A percentile compares a stretch with the other conserved stretches of the same genome.
These are phyloP conservation scores for Ochromonas danica DNA, from an alignment of 108 stramenopile genomes.

Conservation along the genomic window DNA sequence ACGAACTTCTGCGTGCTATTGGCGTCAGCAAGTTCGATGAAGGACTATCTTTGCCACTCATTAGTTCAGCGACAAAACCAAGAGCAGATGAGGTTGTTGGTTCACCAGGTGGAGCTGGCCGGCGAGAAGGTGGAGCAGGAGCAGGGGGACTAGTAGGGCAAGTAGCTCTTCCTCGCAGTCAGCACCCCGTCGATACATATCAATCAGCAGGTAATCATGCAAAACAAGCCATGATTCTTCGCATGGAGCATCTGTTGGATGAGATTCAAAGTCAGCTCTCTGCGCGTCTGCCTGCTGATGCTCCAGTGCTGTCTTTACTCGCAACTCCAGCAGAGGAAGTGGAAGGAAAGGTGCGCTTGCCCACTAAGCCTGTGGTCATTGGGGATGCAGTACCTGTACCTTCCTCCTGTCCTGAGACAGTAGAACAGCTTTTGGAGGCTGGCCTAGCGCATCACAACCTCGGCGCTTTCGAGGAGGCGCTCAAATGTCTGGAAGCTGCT, in stretches of 20 bases:
- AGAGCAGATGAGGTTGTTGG: no score
- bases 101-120: no score
- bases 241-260: constrained; percentile 25
- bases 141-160: no score
- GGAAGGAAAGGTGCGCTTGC: not conserved
- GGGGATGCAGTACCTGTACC: constrained; percentile 27
- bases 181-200: not conserved
- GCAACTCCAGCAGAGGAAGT: not conserved
- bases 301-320: not conserved
- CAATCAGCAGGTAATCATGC: not conserved
- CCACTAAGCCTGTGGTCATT: constrained; percentile 30
- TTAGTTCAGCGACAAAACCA: no score
- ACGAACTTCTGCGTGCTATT: not conserved
- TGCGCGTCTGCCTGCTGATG: not conserved
- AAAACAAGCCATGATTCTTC: not conserved
- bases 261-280: not conserved
- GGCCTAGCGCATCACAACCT: constrained; percentile 31
- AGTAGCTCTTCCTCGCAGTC: no score
- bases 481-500: constrained; percentile 35
- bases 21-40: constrained; percentile 9
- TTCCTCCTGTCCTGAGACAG: not conserved
- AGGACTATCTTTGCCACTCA: not conserved
- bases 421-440: constrained; percentile 33
- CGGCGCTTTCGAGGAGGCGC: constrained; percentile 26
- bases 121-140: no score